Percentiles rank a stretch among this genome's conserved stretches.
phyloP scores from a whole-genome alignment of 371 early-diverging fungal genomes.

The Cokeromyces recurvatus region DNA sequence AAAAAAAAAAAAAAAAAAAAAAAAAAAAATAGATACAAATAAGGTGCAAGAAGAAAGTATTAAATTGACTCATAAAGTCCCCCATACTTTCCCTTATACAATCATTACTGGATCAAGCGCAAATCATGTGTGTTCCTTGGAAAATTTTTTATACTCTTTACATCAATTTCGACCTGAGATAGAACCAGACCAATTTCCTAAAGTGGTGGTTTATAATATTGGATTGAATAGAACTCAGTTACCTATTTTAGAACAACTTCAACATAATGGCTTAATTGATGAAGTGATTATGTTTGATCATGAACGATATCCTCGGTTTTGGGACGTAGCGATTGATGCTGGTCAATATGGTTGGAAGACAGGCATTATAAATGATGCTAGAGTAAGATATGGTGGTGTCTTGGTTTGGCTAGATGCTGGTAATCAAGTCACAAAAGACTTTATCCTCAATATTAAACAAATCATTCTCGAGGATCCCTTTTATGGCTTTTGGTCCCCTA shows the following conservation, averaged over 20 bases:
- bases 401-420: slow-evolving; percentile 64
- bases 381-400: slow-evolving; percentile 42
- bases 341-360: slow-evolving; percentile 71
- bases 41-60: background rate
- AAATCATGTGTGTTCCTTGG: slow-evolving; percentile 61
- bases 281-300: slow-evolving; percentile 52
- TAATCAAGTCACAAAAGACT: slow-evolving; percentile 51
- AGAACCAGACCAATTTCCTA: slow-evolving; percentile 29
- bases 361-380: slow-evolving; percentile 57
- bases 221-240: slow-evolving; percentile 48
- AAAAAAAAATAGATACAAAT: background rate
- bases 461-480: slow-evolving; percentile 31
- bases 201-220: slow-evolving; percentile 47
- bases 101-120: slow-evolving; percentile 60
- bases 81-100: slow-evolving; percentile 34
- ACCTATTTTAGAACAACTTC: slow-evolving; percentile 41
- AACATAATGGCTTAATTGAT: slow-evolving; percentile 35
- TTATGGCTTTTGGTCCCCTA: slow-evolving; percentile 57
- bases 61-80: background rate
- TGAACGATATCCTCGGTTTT: slow-evolving; percentile 52
- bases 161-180: slow-evolving; percentile 34
- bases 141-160: slow-evolving; percentile 53
- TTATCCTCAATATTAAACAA: slow-evolving; percentile 38
- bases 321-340: slow-evolving; percentile 54
- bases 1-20: too few relatives aligned